Base-by-base conservation (phyloP, 2,329 filamentous ascomycete genomes). In the Ophiobolus disseminans region DNA sequence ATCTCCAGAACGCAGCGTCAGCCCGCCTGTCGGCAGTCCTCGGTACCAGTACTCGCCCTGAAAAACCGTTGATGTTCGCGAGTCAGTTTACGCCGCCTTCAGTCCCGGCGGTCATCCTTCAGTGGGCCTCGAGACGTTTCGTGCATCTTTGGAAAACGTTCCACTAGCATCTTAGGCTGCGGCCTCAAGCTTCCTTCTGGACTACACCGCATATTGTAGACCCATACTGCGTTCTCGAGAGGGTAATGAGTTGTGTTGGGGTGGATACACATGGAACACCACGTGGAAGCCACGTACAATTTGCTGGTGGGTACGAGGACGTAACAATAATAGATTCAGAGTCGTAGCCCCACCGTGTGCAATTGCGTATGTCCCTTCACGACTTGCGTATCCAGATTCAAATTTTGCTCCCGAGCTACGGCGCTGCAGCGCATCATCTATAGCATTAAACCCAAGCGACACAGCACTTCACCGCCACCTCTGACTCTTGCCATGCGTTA, bases 261-360 rank as follows among this genome's bases (percentile, higher is more conserved):
- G 30, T 11, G 30, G 13, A 32, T 8, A 3, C 9, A 14, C n/a
- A 14, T 10, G n/a, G 30, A 25, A 11, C n/a, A 19, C 45, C 49
- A 57, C 50, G 57, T 60, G 54, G 54, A 47, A 40, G 47, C 45
- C 46, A 45, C 38, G 42, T 51, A 54, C 25, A 25, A 35, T 37
- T 36, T 39, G 19, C 22, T 41, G 38, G 23, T 23, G 32, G 28
- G 25, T 23, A 48, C n/a, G n/a, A n/a, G n/a, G n/a, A n/a, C n/a
- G n/a, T n/a, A n/a, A n/a, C n/a, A n/a, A n/a, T n/a, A n/a, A n/a
- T n/a, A n/a, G n/a, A n/a, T n/a, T n/a, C n/a, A n/a, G n/a, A n/a
- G n/a, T n/a, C n/a, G n/a, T n/a, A n/a, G n/a, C n/a, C n/a, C n/a
- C n/a, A n/a, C n/a, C n/a, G n/a, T n/a, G n/a, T n/a, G n/a, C n/a